Evolutionary conservation across 73 alveolate species (phyloP).

Genomic region (Symbiodinium natans): DNA sequence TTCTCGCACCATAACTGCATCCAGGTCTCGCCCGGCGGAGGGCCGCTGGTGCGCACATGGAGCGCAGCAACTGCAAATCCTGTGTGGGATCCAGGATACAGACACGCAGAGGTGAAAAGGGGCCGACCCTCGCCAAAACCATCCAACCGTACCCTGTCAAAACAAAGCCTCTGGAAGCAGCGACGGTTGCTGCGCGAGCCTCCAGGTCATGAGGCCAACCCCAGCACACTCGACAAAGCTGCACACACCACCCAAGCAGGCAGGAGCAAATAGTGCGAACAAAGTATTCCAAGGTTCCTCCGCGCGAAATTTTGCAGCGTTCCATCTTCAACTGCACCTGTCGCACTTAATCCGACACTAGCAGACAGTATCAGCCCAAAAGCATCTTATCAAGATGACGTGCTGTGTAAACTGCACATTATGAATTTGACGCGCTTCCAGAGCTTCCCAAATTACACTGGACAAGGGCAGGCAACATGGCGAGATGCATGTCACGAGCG

Average conservation of each 20-base stretch:
- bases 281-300: background rate
- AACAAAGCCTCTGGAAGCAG: background rate
- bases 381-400: background rate
- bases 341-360: too few relatives aligned
- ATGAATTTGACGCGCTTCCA: too few relatives aligned
- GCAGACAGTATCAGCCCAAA: background rate
- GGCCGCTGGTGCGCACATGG: background rate
- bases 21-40: background rate
- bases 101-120: background rate
- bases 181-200: constrained; percentile 1
- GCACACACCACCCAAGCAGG: too few relatives aligned
- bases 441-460: too few relatives aligned
- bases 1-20: background rate
- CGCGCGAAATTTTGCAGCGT: background rate
- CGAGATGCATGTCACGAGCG: too few relatives aligned
- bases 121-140: too few relatives aligned
- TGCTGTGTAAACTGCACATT: background rate
- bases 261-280: too few relatives aligned
- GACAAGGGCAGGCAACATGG: too few relatives aligned
- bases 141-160: too few relatives aligned
- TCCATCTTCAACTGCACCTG: background rate
- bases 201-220: background rate
- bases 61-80: background rate
- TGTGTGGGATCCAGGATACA: background rate
- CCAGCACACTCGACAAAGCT: too few relatives aligned